Conservation (phyloP, 1,284 basidiomycete species). For the Testicularia cyperi region DNA sequence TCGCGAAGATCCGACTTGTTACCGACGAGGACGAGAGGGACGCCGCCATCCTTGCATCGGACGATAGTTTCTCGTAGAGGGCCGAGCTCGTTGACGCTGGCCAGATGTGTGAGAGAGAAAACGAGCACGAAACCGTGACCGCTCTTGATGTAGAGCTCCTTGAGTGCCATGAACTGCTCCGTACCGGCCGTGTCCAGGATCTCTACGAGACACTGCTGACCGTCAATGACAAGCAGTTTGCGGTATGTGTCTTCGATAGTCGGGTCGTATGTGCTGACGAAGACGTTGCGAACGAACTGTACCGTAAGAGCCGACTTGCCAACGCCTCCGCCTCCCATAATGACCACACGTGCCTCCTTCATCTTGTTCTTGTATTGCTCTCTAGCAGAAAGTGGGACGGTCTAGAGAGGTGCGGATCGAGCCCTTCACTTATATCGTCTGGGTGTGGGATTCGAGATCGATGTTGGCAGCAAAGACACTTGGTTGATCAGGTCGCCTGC, state of each 20-base stretch:
- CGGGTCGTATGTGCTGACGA: constrained; percentile 54
- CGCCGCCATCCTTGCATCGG: constrained; percentile 42
- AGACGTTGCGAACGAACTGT: constrained; percentile 51
- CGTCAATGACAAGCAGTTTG: constrained; percentile 50
- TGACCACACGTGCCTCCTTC: constrained; percentile 46
- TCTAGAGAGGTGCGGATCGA: too few relatives aligned
- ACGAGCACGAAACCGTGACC: constrained; percentile 54
- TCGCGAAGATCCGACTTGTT: constrained; percentile 51
- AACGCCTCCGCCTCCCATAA: constrained; percentile 55
- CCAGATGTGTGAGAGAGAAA: constrained; percentile 51
- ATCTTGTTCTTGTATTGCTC: too few relatives aligned
- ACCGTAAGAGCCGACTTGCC: constrained; percentile 54
- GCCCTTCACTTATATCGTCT: too few relatives aligned
- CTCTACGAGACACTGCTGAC: constrained; percentile 48
- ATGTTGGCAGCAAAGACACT: too few relatives aligned
- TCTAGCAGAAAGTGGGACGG: background rate
- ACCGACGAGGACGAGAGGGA: constrained; percentile 51
- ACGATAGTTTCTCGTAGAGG: constrained; percentile 51
- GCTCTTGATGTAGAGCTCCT: constrained; percentile 52
- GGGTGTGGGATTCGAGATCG: too few relatives aligned
- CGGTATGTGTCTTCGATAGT: constrained; percentile 57
- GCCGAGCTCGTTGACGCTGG: constrained; percentile 51
- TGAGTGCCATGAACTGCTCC: constrained; percentile 54
- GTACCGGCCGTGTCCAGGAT: constrained; percentile 55
- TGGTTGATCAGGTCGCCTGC: too few relatives aligned